A percentile compares a stretch with the other conserved stretches of the same genome.
Conservation (phyloP, 352 stramenopile genomes). For the Globisporangium acanthophoron region DNA sequence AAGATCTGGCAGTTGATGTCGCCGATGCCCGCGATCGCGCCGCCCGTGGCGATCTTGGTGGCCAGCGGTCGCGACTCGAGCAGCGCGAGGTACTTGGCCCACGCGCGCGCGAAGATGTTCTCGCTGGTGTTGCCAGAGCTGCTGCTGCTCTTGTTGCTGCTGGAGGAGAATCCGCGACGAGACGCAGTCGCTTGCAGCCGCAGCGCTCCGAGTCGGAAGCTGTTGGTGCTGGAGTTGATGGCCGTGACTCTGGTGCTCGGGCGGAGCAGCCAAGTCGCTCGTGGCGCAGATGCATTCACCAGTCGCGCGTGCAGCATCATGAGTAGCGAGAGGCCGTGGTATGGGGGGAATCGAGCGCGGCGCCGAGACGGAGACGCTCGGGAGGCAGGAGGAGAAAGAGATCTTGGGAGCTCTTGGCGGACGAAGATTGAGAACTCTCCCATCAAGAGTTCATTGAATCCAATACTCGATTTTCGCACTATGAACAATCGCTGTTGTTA, state of each 20-base stretch:
- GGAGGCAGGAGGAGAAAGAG: too few relatives aligned
- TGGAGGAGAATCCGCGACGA: background rate
- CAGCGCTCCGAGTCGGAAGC: background rate
- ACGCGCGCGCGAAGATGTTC: constrained; percentile 24
- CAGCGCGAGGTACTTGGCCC: constrained; percentile 47
- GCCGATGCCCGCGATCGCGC: constrained; percentile 52
- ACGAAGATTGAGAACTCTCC: background rate
- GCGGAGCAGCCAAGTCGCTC: background rate
- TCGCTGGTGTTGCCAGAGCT: background rate
- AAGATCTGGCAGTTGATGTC: constrained; percentile 71
- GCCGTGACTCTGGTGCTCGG: background rate
- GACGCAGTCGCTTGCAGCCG: background rate
- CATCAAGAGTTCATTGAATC: too few relatives aligned
- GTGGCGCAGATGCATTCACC: background rate
- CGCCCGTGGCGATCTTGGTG: constrained; percentile 66
- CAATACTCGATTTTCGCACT: background rate
- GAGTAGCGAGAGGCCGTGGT: background rate
- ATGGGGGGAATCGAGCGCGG: too few relatives aligned
- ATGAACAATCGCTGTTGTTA: background rate
- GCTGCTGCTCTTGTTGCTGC: background rate
- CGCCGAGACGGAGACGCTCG: background rate
- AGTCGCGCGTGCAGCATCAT: constrained; percentile 1
- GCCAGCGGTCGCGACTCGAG: constrained; percentile 49
- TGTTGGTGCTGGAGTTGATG: background rate
- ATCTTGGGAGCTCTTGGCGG: too few relatives aligned